These are phyloP conservation scores for Melaleuca alternifolia DNA, from an alignment of 345 rosid species.

Conservation along the genomic window DNA sequence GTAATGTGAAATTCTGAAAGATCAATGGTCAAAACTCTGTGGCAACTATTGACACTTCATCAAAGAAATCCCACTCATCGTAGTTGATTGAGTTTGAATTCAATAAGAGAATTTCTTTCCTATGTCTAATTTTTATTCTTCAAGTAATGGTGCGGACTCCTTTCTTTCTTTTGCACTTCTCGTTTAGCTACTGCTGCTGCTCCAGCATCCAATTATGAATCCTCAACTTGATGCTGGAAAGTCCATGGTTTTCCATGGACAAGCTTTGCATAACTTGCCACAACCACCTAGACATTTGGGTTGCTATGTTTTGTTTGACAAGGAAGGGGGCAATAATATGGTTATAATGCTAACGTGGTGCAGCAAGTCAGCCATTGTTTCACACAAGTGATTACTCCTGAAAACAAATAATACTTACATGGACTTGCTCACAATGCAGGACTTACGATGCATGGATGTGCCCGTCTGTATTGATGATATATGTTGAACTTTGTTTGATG, in stretches of 20 bases:
- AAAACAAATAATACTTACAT: too few relatives aligned
- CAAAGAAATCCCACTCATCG: background rate
- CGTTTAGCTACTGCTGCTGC: background rate
- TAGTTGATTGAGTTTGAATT: background rate
- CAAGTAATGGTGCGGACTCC: background rate
- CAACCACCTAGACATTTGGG: background rate
- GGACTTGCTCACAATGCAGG: background rate
- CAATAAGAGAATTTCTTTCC: background rate
- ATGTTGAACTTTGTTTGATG: background rate
- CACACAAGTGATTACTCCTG: background rate
- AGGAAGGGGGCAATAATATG: background rate
- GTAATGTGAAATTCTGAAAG: background rate
- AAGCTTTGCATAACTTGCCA: background rate
- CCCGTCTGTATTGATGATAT: background rate
- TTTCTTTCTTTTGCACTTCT: background rate
- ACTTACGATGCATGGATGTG: background rate
- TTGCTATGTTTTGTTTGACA: background rate
- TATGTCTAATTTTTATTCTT: background rate
- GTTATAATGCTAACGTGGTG: background rate
- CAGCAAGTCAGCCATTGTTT: background rate
- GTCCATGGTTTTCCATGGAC: background rate
- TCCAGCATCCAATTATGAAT: background rate
- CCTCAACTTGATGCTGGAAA: background rate
- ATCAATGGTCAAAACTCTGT: accelerated
- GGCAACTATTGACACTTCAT: background rate